Evolutionary conservation across 768 basidiomycete species (phyloP).

Genomic region (Boletus rex-veris): DNA sequence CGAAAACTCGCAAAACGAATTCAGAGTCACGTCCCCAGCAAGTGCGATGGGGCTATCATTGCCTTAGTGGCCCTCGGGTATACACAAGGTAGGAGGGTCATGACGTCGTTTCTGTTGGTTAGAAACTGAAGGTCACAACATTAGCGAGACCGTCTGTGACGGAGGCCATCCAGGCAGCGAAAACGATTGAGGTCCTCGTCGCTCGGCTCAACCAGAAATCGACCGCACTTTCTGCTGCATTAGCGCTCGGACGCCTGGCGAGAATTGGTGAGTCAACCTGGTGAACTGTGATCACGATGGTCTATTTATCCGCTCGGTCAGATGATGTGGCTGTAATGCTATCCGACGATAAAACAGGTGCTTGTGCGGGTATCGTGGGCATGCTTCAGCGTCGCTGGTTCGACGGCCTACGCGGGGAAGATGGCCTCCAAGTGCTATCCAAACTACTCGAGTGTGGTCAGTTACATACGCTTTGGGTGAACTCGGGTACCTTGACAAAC

Average conservation of each 20-base stretch:
- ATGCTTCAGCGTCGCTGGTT: slow-evolving; percentile 30
- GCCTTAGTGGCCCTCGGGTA: slow-evolving; percentile 17
- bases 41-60: slow-evolving; percentile 21
- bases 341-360: slow-evolving; percentile 1
- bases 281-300: not conserved
- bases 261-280: slow-evolving; percentile 17
- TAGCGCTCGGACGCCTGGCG: slow-evolving; percentile 13
- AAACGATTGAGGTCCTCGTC: slow-evolving; percentile 18
- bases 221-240: slow-evolving; percentile 21
- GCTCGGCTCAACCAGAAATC: slow-evolving; percentile 14
- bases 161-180: slow-evolving; percentile 11
- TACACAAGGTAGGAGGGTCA: slow-evolving; percentile 1
- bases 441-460: slow-evolving; percentile 21
- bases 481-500: not conserved
- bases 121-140: not conserved
- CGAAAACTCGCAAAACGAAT: slow-evolving; percentile 15
- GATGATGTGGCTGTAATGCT: slow-evolving; percentile 16
- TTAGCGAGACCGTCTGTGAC: slow-evolving; percentile 9
- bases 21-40: slow-evolving; percentile 3
- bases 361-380: slow-evolving; percentile 5
- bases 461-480: not conserved
- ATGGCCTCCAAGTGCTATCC: slow-evolving; percentile 18
- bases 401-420: slow-evolving; percentile 27
- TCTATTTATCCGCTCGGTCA: not conserved
- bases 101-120: not conserved